phyloP scores from a whole-genome alignment of 305 asterid genomes.

The Lippia alba region DNA sequence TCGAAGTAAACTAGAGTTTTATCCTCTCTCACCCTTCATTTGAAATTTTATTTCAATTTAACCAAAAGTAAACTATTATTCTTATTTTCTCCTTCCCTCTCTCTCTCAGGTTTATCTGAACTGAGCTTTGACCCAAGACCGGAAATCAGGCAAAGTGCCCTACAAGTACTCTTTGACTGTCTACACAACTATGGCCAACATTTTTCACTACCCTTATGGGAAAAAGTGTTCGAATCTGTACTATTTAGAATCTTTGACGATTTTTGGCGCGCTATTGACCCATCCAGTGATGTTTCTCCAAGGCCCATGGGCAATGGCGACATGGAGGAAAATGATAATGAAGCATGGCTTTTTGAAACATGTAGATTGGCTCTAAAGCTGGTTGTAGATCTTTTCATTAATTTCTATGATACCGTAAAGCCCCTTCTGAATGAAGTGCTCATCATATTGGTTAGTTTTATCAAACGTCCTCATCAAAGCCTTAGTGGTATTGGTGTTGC shows the following conservation, averaged over 20 bases:
- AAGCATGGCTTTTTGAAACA: conserved; percentile 97
- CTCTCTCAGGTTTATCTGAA: conserved; percentile 83
- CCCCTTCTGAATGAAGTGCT: conserved; percentile 92
- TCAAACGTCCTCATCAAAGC: conserved; percentile 98
- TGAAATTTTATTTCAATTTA: conserved; percentile 10
- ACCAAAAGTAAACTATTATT: neutral
- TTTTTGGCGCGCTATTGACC: conserved; percentile 88
- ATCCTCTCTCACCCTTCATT: too few species aligned
- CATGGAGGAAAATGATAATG: conserved; percentile 80
- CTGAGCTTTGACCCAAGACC: conserved; percentile 98
- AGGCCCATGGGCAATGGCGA: conserved; percentile 57
- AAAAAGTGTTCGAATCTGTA: conserved; percentile 95
- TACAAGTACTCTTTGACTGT: conserved; percentile 93
- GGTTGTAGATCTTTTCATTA: conserved; percentile 96
- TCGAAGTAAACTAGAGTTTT: too few species aligned
- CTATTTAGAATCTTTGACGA: conserved; percentile 94
- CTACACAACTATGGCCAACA: conserved; percentile 93
- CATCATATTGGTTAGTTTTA: conserved; percentile 80
- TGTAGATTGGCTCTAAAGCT: conserved; percentile 97
- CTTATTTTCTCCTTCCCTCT: conserved; percentile 19
- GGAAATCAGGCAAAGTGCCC: conserved; percentile 92
- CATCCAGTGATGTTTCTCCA: conserved; percentile 67
- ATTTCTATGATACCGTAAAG: conserved; percentile 88
- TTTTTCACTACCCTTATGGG: conserved; percentile 94
- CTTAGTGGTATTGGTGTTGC: conserved; percentile 98